These are phyloP conservation scores for Lupinus albus DNA, from an alignment of 306 rosid species.

Conservation along the genomic window DNA sequence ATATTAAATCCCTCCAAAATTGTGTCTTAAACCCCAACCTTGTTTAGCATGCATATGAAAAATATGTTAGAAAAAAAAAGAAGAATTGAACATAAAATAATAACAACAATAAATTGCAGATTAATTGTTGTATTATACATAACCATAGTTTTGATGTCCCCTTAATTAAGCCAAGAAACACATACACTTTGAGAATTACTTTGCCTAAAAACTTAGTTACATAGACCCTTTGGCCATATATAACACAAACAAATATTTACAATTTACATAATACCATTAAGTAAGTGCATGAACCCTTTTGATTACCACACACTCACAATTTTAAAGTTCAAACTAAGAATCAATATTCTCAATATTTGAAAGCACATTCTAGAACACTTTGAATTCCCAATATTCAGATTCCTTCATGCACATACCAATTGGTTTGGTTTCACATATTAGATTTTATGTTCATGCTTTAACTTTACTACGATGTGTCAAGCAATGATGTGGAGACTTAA, in stretches of 20 bases:
- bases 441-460: conserved; percentile 36
- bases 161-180: conserved; percentile 30
- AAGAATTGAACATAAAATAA: conserved; percentile 3
- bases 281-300: conserved; percentile 45
- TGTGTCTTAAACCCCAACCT: too few relatives aligned
- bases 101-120: conserved; percentile 23
- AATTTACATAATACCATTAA: conserved; percentile 34
- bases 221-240: conserved; percentile 48
- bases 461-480: conserved; percentile 55
- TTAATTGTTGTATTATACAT: not conserved
- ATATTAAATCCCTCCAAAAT: too few relatives aligned
- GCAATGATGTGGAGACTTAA: conserved; percentile 63
- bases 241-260: conserved; percentile 47
- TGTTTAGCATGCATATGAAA: too few relatives aligned
- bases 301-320: conserved; percentile 43
- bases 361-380: conserved; percentile 23
- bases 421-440: not conserved
- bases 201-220: conserved; percentile 1
- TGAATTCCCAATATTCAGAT: conserved; percentile 27
- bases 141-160: not conserved
- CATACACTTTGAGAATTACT: not conserved
- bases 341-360: conserved; percentile 32
- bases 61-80: not conserved
- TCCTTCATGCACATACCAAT: conserved; percentile 31
- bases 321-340: conserved; percentile 12